Base-by-base conservation (phyloP, 305 asterid species). In the Fraxinus latifolia region DNA sequence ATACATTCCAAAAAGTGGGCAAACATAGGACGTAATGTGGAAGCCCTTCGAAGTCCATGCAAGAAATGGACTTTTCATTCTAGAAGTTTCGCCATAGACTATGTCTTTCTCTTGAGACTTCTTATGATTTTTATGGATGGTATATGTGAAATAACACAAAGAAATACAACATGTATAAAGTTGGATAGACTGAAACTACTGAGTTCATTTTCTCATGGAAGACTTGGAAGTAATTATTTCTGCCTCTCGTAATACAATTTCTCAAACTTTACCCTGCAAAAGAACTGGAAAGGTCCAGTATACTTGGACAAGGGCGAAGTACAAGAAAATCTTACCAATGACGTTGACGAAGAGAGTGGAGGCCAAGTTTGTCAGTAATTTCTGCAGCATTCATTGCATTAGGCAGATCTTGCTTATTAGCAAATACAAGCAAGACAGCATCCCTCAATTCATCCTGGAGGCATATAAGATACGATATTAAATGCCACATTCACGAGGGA, bases 381-480 rank as follows among this genome's bases (percentile, higher is more conserved):
- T 62, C 71, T 21, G 71, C 71, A 7, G 71, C 71, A 62, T 62
- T 62, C 71, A 62, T 62, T 21, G 71, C 71, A 62, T 62, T 62
- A 7, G 78, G 78, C 78, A 74, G 78, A 74, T 74, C 78, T 74
- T 74, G 78, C 29, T 74, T 74, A 21, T 74, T 74, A 34, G 78
- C 78, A 74, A 74, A 74, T 15, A 74, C 78, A 39, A 74, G 78
- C 78, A 74, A 74, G 27, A 74, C 78, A 1, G 78, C 78, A 74
- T 74, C 78, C 15, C 78, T 74, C 60, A 74, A 11, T 34, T 74
- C 78, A 36, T 74, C 78, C 78, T 74, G 78, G 17, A 74, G 4
- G n/a, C 17, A 19, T 12, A 37, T 62, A 31, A 21, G 71, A 62
- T 9, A 62, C 11, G 3, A 62, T 8, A 62, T 21, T 9, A 1